These are phyloP conservation scores for Adansonia rubrostipa DNA, from an alignment of 441 rosid species.

Conservation along the genomic window DNA sequence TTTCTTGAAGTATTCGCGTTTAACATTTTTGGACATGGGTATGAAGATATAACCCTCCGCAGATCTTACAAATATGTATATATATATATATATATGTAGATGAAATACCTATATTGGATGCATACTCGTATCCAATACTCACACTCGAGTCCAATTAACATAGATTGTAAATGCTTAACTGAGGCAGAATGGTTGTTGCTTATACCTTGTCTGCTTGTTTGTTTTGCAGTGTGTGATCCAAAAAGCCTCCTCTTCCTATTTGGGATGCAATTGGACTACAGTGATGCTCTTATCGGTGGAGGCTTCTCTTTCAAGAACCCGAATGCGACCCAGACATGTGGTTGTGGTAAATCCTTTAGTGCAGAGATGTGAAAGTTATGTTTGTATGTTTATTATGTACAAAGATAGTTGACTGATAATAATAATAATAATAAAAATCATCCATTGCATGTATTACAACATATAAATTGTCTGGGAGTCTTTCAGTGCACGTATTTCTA, in stretches of 20 bases:
- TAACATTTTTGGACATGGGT: no score
- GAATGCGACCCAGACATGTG: constrained; percentile 57
- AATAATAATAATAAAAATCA: constrained; percentile 2
- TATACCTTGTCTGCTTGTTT: constrained; percentile 8
- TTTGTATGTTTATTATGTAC: constrained; percentile 7
- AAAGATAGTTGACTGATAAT: background rate
- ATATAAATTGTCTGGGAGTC: background rate
- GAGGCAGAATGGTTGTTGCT: no score
- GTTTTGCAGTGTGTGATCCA: constrained; percentile 89
- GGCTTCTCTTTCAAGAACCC: constrained; percentile 96
- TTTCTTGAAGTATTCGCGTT: no score
- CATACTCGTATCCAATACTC: no score
- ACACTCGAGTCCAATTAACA: no score
- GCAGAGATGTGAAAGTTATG: constrained; percentile 68
- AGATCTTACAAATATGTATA: no score
- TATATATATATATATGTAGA: no score
- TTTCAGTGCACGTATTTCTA: background rate
- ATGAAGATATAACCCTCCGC: no score
- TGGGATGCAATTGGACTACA: constrained; percentile 96
- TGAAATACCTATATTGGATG: no score
- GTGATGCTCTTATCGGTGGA: constrained; percentile 93
- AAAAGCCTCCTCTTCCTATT: constrained; percentile 94
- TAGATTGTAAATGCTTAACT: background rate
- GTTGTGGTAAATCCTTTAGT: constrained; percentile 6
- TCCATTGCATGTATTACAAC: constrained; percentile 4